Base-by-base conservation (phyloP, 805 yeast species). In the Jamesozyma jinghongensis region DNA sequence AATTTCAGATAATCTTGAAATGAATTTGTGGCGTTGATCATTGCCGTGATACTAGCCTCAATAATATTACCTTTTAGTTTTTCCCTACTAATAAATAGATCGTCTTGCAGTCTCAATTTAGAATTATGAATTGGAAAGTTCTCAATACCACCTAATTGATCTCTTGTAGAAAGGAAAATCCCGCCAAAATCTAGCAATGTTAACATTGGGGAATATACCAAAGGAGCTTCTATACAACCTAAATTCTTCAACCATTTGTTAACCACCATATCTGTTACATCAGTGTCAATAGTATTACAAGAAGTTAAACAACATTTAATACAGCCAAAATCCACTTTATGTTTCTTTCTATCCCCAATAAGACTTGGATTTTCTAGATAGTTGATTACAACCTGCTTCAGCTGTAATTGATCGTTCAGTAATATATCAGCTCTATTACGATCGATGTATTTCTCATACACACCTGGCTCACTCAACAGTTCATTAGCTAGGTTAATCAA, bases 111-210 rank as follows among this genome's bases (percentile, higher is more conserved):
- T 33, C 51, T 43, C n/a, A 57, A 36, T 34, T 56, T 54, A 2
- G 57, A 17, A 35, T 52, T 52, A 33, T 59, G 63, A 11, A 57
- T 48, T 3, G 59, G 63, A 27, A 56, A 60, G 30, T 60, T 60
- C 5, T 56, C 59, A 26, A 58, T 18, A 17, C 50, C 48, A 5
- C 63, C 63, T 13, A 88, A 66, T 86, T 95, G 90, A 59, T 92
- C 99, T 49, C 94, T 71, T 72, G 87, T 75, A 1, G 97, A 78
- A 5, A 92, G 77, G 11, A 88, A 87, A 76, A 90, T 85, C 2
- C 99, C 99, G 27, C 98, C 98, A 54, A 87, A 94, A 56, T 92
- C 98, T 48, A 84, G 77, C 37, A 92, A 66, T 0, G 96, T 83
- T 34, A 92, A 67, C 68, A 92, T 74, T 0, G 99, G 99, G 0